Percentiles rank a stretch among this genome's conserved stretches.
Evolutionary conservation across 495 filamentous ascomycete genomes (phyloP).

Genomic region (Daldinia concentrica): DNA sequence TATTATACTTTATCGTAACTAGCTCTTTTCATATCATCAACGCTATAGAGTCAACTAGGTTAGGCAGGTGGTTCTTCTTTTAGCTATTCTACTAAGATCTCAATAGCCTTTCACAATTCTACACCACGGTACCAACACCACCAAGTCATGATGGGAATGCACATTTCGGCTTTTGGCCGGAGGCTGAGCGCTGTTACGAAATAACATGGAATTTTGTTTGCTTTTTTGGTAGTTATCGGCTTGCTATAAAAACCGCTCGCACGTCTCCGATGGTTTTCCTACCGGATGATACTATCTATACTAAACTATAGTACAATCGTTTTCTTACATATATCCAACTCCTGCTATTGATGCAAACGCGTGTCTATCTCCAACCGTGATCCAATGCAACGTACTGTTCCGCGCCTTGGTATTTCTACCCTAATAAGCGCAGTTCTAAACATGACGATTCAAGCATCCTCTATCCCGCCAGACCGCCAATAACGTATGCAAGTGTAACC

Average conservation of each 20-base stretch:
- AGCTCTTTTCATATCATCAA: background rate
- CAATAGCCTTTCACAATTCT: too few relatives aligned
- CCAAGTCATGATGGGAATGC: too few relatives aligned
- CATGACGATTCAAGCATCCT: conserved; percentile 22
- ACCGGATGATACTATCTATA: conserved; percentile 5
- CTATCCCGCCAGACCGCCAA: conserved; percentile 22
- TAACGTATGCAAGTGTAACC: conserved; percentile 24
- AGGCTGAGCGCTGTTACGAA: too few relatives aligned
- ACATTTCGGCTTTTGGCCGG: too few relatives aligned
- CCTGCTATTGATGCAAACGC: conserved; percentile 24
- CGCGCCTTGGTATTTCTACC: background rate
- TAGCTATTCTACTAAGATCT: too few relatives aligned
- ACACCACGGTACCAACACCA: too few relatives aligned
- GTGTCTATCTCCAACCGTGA: conserved; percentile 30
- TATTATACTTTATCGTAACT: background rate
- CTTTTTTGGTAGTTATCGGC: background rate
- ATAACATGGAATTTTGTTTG: background rate
- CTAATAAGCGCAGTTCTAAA: conserved; percentile 7
- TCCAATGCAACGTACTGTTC: conserved; percentile 13
- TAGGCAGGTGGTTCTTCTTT: background rate
- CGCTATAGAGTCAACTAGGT: background rate
- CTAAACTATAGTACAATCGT: conserved; percentile 28
- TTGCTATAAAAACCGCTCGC: background rate
- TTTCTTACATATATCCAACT: conserved; percentile 16
- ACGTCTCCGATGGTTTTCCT: background rate